These are phyloP conservation scores for Nitzschia inconspicua DNA, from an alignment of 108 stramenopile genomes.

Conservation along the genomic window DNA sequence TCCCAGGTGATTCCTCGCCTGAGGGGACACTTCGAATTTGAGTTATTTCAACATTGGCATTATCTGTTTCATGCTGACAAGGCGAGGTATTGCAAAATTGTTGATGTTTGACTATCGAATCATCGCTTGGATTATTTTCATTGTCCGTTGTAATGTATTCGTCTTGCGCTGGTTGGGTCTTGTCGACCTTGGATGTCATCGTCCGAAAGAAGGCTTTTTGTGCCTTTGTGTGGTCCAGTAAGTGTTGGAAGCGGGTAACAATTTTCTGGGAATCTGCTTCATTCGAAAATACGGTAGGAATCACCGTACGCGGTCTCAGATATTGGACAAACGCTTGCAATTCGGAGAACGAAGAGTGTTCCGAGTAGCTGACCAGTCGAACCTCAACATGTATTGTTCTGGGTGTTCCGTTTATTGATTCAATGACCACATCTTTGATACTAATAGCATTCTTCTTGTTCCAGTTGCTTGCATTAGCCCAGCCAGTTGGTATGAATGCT, in stretches of 20 bases:
- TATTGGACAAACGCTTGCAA: conserved; percentile 70
- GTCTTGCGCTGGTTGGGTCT: too few relatives aligned
- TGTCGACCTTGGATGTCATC: conserved; percentile 26
- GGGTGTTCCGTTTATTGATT: too few relatives aligned
- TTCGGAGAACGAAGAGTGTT: conserved; percentile 80
- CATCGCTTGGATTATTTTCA: not conserved
- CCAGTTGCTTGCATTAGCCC: conserved; percentile 61
- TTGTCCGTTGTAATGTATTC: too few relatives aligned
- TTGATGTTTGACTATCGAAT: too few relatives aligned
- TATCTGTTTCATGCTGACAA: not conserved
- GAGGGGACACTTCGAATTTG: not conserved
- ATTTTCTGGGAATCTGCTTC: conserved; percentile 44
- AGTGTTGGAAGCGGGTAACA: conserved; percentile 33
- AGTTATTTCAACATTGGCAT: not conserved
- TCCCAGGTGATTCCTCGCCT: not conserved
- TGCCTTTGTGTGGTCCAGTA: conserved; percentile 44
- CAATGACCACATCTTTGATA: conserved; percentile 6
- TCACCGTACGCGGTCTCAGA: conserved; percentile 61
- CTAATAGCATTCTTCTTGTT: conserved; percentile 51
- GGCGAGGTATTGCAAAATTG: not conserved
- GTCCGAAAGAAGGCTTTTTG: conserved; percentile 50
- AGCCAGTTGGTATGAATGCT: conserved; percentile 70
- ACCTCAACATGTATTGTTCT: conserved; percentile 39
- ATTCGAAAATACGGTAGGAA: conserved; percentile 66
- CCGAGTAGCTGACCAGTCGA: conserved; percentile 66